Evolutionary conservation across 169 alveolate genomes (phyloP).

Genomic region (Cryptosporidium felis): DNA sequence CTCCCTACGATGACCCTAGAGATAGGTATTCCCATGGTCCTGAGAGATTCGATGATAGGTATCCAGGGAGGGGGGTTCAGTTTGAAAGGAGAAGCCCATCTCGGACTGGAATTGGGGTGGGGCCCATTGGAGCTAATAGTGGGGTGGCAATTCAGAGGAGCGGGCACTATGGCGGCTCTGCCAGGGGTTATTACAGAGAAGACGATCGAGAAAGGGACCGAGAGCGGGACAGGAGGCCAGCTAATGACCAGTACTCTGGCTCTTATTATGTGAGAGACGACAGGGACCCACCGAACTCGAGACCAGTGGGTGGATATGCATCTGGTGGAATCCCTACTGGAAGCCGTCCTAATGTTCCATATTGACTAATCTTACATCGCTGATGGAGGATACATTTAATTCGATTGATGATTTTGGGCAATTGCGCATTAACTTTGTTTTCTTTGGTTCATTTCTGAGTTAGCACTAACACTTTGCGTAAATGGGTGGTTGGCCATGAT

Average conservation of each 20-base stretch:
- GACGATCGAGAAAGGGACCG: slow-evolving; percentile 51
- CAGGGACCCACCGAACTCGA: slow-evolving; percentile 63
- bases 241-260: slow-evolving; percentile 11
- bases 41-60: slow-evolving; percentile 68
- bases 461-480: no score
- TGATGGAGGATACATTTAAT: no score
- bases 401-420: no score
- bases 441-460: no score
- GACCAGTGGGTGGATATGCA: slow-evolving; percentile 22
- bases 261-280: slow-evolving; percentile 57
- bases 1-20: slow-evolving; percentile 51
- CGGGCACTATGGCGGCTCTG: slow-evolving; percentile 64
- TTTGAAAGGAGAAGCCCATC: slow-evolving; percentile 68
- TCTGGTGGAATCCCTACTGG: slow-evolving; percentile 38
- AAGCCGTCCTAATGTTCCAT: slow-evolving; percentile 37
- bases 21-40: slow-evolving; percentile 51
- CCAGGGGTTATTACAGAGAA: slow-evolving; percentile 14
- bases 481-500: no score
- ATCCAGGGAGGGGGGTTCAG: slow-evolving; percentile 38
- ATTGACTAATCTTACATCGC: no score
- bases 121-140: slow-evolving; percentile 24
- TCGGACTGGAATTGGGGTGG: slow-evolving; percentile 50
- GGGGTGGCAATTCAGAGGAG: slow-evolving; percentile 14
- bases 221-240: slow-evolving; percentile 51
- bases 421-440: no score